Evolutionary conservation across 768 basidiomycete genomes (phyloP).

Genomic region (Suillus ampliporus): DNA sequence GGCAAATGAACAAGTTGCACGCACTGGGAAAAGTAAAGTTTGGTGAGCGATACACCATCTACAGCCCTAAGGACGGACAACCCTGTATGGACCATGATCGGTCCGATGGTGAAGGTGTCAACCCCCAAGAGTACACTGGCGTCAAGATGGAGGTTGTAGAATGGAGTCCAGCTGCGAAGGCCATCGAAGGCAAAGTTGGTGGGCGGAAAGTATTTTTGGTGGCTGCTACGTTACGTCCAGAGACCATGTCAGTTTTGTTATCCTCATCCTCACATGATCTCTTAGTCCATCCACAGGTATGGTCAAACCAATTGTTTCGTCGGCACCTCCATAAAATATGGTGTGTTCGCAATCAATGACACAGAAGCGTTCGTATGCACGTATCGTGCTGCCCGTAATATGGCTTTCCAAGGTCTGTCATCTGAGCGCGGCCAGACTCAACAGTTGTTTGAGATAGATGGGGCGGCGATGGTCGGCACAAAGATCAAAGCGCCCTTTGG

Average conservation of each 20-base stretch:
- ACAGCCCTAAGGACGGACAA: conserved; percentile 97
- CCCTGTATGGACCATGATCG: conserved; percentile 99
- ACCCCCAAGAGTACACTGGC: conserved; percentile 94
- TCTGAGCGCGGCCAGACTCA: conserved; percentile 72
- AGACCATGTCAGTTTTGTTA: conserved; percentile 78
- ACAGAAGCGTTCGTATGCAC: conserved; percentile 92
- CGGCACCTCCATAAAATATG: conserved; percentile 88
- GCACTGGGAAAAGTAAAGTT: conserved; percentile 93
- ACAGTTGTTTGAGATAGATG: conserved; percentile 79
- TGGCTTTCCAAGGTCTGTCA: conserved; percentile 92
- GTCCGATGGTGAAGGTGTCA: conserved; percentile 90
- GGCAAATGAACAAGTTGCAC: conserved; percentile 96
- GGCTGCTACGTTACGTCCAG: conserved; percentile 95
- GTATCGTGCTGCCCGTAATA: conserved; percentile 90
- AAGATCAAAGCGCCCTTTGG: conserved; percentile 89
- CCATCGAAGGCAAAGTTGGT: conserved; percentile 69
- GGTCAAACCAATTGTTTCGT: conserved; percentile 99
- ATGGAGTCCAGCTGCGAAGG: conserved; percentile 77
- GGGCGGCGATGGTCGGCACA: conserved; percentile 82
- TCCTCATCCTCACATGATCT: conserved; percentile 6
- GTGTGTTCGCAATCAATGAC: conserved; percentile 85
- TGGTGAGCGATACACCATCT: conserved; percentile 98
- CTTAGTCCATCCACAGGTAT: conserved; percentile 59
- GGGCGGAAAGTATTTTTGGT: conserved; percentile 88
- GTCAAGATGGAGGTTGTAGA: conserved; percentile 92